Evolutionary conservation across 2,329 filamentous ascomycete species (phyloP).

Genomic region (Pseudogymnoascus pannorum): DNA sequence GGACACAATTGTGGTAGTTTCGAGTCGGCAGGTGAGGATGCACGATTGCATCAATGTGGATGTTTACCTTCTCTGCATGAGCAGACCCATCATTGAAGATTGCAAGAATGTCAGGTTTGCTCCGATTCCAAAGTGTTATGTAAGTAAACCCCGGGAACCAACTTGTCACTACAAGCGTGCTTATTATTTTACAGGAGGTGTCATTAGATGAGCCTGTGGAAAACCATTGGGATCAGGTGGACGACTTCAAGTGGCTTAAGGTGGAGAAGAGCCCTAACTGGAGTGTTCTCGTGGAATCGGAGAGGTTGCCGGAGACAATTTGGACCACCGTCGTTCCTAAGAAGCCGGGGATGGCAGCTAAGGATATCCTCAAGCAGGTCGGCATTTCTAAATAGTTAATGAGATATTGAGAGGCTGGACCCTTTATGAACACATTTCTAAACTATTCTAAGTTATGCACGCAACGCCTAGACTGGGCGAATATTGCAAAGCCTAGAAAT

Average conservation of each 20-base stretch:
- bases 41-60: slow-evolving; percentile 77
- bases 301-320: slow-evolving; percentile 51
- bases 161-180: neutral
- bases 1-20: slow-evolving; percentile 69
- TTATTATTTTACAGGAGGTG: slow-evolving; percentile 19
- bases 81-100: slow-evolving; percentile 89
- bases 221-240: slow-evolving; percentile 83
- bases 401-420: neutral
- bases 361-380: slow-evolving; percentile 55
- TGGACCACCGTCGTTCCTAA: slow-evolving; percentile 66
- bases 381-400: slow-evolving; percentile 30
- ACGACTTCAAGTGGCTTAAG: slow-evolving; percentile 98
- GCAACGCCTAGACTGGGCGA: neutral
- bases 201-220: slow-evolving; percentile 25
- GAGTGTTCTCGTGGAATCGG: slow-evolving; percentile 56
- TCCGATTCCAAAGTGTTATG: slow-evolving; percentile 61
- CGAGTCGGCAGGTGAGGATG: slow-evolving; percentile 83
- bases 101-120: slow-evolving; percentile 74
- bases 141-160: slow-evolving; percentile 37
- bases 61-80: slow-evolving; percentile 74
- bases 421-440: neutral
- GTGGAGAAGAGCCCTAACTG: slow-evolving; percentile 82
- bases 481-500: neutral
- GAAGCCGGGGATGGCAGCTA: slow-evolving; percentile 51
- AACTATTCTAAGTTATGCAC: neutral